Base-by-base conservation (phyloP, 305 asterid species). In the Rubia tinctorum region DNA sequence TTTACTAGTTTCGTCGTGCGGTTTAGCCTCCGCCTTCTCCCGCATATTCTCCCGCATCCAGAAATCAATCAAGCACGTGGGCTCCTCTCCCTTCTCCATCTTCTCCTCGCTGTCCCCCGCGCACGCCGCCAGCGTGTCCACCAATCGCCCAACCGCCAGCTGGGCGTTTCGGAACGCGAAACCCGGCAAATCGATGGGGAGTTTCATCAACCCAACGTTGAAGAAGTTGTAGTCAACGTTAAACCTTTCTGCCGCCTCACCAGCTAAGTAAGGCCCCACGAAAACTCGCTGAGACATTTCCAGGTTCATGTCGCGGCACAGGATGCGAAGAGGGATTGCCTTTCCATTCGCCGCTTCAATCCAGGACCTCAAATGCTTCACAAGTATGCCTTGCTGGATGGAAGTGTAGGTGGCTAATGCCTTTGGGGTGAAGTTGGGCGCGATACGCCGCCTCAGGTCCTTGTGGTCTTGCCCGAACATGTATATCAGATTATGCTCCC, bases 401-500 rank as follows among this genome's bases (percentile, higher is more conserved):
- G 18, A 40, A 40, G 70, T 66, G 45, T 66, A 66, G 53, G 70
- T 66, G 1, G 70, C 70, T 40, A 66, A n/a, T 40, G 70, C 70
- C 45, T 40, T 66, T 1, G 70, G 70, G 45, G 51, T 66, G 8
- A 66, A 66, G 23, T 66, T 66, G 0, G 70, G 70, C 30, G 70
- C 70, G 23, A 66, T 66, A n/a, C 53, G 51, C 8, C 70, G 70
- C 53, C 70, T 42, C 51, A 66, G 45, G 34, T 66, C 70, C 44
- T 66, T 66, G 70, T 66, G 70, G 34, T 66, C 70, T 42, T 66
- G 70, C 8, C 70, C 70, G 42, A 66, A 66, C 70, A 66, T 66
- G 17, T 66, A 66, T 44, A 66, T 66, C 70, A 66, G 13, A n/a
- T 66, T 66, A 11, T 66, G 70, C 70, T 66, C 70, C n/a, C 70